These are phyloP conservation scores for Spathaspora arborariae DNA, from an alignment of 805 yeast genomes.

Conservation along the genomic window DNA sequence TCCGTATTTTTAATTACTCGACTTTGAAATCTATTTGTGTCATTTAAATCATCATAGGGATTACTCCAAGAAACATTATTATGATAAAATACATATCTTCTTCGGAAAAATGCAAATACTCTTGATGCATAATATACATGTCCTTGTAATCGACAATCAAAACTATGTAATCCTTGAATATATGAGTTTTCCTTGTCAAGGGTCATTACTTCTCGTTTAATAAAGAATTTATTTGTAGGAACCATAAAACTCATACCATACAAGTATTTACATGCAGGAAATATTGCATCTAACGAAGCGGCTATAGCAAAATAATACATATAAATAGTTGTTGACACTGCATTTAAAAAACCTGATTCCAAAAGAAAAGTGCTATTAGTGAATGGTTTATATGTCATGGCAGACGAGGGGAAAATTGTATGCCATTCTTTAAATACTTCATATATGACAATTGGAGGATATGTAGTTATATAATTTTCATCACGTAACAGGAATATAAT, in stretches of 20 bases:
- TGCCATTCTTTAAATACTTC: slow-evolving; percentile 19
- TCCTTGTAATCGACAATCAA: slow-evolving; percentile 18
- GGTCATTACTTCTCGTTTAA: slow-evolving; percentile 8
- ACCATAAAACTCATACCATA: slow-evolving; percentile 18
- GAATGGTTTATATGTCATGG: slow-evolving; percentile 8
- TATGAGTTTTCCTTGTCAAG: slow-evolving; percentile 7
- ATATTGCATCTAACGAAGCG: slow-evolving; percentile 18
- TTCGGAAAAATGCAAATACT: slow-evolving; percentile 19
- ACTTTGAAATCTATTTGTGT: slow-evolving; percentile 11
- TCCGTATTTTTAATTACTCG: slow-evolving; percentile 19
- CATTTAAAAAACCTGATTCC: slow-evolving; percentile 10
- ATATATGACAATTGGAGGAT: slow-evolving; percentile 16
- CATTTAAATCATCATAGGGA: slow-evolving; percentile 9
- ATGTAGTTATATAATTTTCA: slow-evolving; percentile 15
- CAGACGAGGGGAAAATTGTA: slow-evolving; percentile 16
- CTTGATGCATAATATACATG: slow-evolving; percentile 23
- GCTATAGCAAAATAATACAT: slow-evolving; percentile 20
- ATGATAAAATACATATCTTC: slow-evolving; percentile 16
- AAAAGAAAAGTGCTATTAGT: slow-evolving; percentile 1
- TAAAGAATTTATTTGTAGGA: slow-evolving; percentile 12
- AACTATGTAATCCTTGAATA: slow-evolving; percentile 4
- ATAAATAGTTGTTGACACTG: slow-evolving; percentile 17
- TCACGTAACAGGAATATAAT: slow-evolving; percentile 11
- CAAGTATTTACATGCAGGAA: slow-evolving; percentile 20
- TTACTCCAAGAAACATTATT: slow-evolving; percentile 16